phyloP scores from a whole-genome alignment of 768 basidiomycete genomes.

The Rickenella mellea region DNA sequence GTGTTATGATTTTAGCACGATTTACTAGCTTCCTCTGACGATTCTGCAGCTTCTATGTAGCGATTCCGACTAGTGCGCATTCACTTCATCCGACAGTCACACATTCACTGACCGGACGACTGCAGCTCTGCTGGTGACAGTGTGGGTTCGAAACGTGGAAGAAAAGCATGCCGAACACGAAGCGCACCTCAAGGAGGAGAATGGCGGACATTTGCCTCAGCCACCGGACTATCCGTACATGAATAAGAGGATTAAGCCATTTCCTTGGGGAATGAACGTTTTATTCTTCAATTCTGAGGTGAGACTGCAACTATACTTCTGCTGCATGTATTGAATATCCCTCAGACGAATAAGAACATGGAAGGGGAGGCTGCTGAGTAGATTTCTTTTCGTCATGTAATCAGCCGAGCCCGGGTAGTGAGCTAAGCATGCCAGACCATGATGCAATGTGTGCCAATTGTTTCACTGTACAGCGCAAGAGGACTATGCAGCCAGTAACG shows the following conservation, averaged over 20 bases:
- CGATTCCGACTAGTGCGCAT: constrained; percentile 62
- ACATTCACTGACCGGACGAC: constrained; percentile 8
- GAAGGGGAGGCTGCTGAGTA: background rate
- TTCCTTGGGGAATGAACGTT: constrained; percentile 78
- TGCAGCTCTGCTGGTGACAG: constrained; percentile 17
- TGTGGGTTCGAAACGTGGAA: constrained; percentile 45
- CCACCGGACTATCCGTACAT: constrained; percentile 67
- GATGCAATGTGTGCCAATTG: no score
- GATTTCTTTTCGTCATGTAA: no score
- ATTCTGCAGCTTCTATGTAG: constrained; percentile 55
- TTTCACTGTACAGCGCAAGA: no score
- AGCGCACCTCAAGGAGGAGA: constrained; percentile 61
- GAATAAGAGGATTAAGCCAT: constrained; percentile 69
- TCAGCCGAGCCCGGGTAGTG: no score
- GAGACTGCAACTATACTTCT: constrained; percentile 16
- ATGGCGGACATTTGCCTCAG: constrained; percentile 64
- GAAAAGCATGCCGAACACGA: constrained; percentile 61
- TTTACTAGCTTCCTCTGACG: constrained; percentile 3
- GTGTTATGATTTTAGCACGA: constrained; percentile 13
- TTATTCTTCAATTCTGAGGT: constrained; percentile 77
- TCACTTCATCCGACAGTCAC: background rate
- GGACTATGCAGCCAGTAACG: no score
- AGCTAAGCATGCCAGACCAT: no score
- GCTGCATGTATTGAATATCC: background rate
- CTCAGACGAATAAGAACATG: background rate